A percentile compares a stretch with the other conserved stretches of the same genome.
Evolutionary conservation across 1,284 basidiomycete species (phyloP).

Genomic region (Wallemia hederae): DNA sequence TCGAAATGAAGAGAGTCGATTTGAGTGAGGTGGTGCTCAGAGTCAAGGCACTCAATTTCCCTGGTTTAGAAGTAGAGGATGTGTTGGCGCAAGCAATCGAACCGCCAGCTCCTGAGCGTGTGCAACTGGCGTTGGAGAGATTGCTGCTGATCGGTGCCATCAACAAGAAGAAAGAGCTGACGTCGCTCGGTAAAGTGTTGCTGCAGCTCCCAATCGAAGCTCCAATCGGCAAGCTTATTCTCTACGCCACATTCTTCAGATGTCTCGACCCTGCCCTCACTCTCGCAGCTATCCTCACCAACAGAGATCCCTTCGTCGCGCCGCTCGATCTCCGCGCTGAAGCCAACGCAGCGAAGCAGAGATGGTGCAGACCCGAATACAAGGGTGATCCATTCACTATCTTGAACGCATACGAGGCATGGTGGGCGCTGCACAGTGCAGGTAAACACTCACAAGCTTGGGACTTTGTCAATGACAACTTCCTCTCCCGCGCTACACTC

Average conservation of each 20-base stretch:
- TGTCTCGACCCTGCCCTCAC: constrained; percentile 71
- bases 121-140: constrained; percentile 49
- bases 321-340: constrained; percentile 25
- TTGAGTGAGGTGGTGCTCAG: constrained; percentile 82
- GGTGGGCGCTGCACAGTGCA: constrained; percentile 38
- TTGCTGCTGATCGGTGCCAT: constrained; percentile 69
- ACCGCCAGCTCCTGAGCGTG: constrained; percentile 50
- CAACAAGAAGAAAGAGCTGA: constrained; percentile 42
- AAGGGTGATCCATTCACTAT: constrained; percentile 60
- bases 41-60: constrained; percentile 82
- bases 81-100: constrained; percentile 66
- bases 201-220: constrained; percentile 71
- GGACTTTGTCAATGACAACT: constrained; percentile 58
- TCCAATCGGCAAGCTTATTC: constrained; percentile 61
- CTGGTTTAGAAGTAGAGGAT: constrained; percentile 57
- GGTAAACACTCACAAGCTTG: constrained; percentile 36
- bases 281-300: constrained; percentile 63
- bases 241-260: constrained; percentile 77
- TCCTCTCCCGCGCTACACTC: constrained; percentile 57
- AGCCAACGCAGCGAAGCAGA: constrained; percentile 38
- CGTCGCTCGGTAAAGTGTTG: constrained; percentile 61
- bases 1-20: constrained; percentile 89
- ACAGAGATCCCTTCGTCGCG: constrained; percentile 66
- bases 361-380: constrained; percentile 44
- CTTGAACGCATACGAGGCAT: constrained; percentile 50